Base-by-base conservation (phyloP, 805 yeast species). In the Teunomyces barrocoloradensis region DNA sequence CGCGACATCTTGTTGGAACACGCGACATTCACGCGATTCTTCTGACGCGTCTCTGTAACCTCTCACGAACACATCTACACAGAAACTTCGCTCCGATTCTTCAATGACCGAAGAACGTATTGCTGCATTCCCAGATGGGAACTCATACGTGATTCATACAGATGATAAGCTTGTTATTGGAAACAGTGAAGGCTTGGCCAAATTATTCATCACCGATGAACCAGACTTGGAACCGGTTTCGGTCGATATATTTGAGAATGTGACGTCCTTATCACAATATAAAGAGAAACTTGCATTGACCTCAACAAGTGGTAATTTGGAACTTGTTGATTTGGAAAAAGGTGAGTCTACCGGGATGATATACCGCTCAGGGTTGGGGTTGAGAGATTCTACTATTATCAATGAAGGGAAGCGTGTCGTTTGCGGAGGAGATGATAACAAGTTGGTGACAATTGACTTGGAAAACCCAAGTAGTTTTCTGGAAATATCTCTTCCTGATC, bases 391-490 rank as follows among this genome's bases (percentile, higher is more conserved):
- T 6, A 68, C 66, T 11, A 77, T 81, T 55, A 79, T 84, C 18
- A 87, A 85, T 53, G 80, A 78, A 43, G 89, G 86, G 0, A 75
- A 78, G 30, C 69, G 80, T 59, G 69, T 75, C 1, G 69, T 82
- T 1, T 75, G 81, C 49, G 90, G 85, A 21, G 91, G 92, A 34
- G 87, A 85, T 53, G 86, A 81, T 52, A 75, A 78, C 38, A 81
- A 81, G 46, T 63, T 86, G 36, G 68, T 71, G 2, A 58, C 85
- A 3, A 60, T 82, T 1, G 80, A 78, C 44, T 39, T 54, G 20
- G 53, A 74, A 32, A 57, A 58, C 18, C 66, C 68, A 11, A 68
- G 68, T 32, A 39, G 46, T 11, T 60, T 65, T 12, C 58, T 63
- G 11, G 68, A 61, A 29, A 61, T 73, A 32, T 65, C 62, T 35